These are phyloP conservation scores for Verticillium alfalfae DNA, from an alignment of 2,329 filamentous ascomycete genomes.

Conservation along the genomic window DNA sequence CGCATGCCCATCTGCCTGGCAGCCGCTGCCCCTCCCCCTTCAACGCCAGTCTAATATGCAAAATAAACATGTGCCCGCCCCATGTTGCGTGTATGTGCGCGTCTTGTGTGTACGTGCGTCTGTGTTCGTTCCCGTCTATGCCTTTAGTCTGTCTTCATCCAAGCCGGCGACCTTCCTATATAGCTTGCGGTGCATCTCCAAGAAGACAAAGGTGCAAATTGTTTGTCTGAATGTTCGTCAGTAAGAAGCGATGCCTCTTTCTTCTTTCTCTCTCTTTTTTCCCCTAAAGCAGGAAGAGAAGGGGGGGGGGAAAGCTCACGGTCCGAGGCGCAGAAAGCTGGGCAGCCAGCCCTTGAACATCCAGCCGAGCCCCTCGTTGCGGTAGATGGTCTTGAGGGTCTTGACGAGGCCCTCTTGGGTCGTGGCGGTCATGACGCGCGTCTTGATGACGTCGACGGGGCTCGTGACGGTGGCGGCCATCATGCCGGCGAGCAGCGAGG, in stretches of 20 bases:
- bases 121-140: neutral
- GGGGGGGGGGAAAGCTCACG: constrained; percentile 35
- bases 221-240: constrained; percentile 53
- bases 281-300: neutral
- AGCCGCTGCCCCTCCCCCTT: neutral
- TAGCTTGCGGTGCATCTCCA: constrained; percentile 79
- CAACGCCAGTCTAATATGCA: constrained; percentile 3
- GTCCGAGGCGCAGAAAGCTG: constrained; percentile 60
- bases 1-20: neutral
- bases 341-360: constrained; percentile 90
- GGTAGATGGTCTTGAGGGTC: constrained; percentile 62
- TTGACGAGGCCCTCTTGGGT: constrained; percentile 46
- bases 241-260: neutral
- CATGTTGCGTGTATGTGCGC: neutral
- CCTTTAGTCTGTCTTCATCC: constrained; percentile 12
- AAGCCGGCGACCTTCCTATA: constrained; percentile 54
- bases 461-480: constrained; percentile 81
- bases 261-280: too few relatives aligned
- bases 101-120: neutral
- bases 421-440: constrained; percentile 71
- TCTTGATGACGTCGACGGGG: constrained; percentile 87
- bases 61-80: neutral
- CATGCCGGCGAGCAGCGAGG: constrained; percentile 73
- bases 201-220: constrained; percentile 78
- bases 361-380: constrained; percentile 69